Evolutionary conservation across 2,329 filamentous ascomycete genomes (phyloP).

Genomic region (Ophiostoma australiae): DNA sequence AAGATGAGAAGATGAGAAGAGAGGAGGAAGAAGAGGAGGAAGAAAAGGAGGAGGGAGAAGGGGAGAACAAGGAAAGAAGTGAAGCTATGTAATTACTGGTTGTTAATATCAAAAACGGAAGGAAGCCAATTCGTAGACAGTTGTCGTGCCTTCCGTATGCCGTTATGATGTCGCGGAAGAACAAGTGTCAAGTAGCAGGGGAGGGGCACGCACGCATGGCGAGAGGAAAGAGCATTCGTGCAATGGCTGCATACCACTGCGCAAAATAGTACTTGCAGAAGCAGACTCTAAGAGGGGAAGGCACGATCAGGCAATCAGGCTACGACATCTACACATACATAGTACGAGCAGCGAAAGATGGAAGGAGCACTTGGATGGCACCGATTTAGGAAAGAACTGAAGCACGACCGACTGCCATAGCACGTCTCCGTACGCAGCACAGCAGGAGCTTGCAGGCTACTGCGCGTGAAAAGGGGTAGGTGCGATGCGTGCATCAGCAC

Average conservation of each 20-base stretch:
- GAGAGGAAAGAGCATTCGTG: slow-evolving; percentile 1
- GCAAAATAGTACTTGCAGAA: not conserved
- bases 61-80: not conserved
- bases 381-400: not conserved
- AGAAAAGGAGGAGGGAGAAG: not conserved
- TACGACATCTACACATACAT: not conserved
- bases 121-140: not conserved
- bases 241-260: not conserved
- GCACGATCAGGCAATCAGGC: not conserved
- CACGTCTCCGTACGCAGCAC: not conserved
- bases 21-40: not conserved
- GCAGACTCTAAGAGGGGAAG: not conserved
- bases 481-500: slow-evolving; percentile 18
- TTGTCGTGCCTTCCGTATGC: not conserved
- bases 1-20: not conserved
- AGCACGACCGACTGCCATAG: not conserved
- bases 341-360: not conserved
- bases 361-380: not conserved
- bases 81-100: too few relatives aligned
- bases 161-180: not conserved
- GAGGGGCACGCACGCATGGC: slow-evolving; percentile 1
- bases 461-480: slow-evolving; percentile 22
- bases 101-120: not conserved
- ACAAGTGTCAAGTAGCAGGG: not conserved
- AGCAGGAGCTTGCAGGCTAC: slow-evolving; percentile 17